Evolutionary conservation across 495 filamentous ascomycete genomes (phyloP).

Genomic region (Podospora anserina): DNA sequence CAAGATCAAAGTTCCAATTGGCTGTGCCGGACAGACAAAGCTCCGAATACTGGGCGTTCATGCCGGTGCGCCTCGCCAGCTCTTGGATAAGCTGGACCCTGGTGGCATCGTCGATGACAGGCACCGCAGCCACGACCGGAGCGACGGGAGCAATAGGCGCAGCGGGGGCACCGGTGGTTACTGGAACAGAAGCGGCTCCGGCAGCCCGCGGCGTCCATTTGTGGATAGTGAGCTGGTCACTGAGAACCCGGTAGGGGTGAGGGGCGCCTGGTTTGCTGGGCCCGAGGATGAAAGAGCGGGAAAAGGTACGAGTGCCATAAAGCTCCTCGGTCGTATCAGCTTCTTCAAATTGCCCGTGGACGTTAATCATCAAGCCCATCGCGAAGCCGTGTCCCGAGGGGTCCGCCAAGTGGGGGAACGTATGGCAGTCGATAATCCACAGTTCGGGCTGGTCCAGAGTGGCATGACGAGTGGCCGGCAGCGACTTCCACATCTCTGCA

Average conservation of each 20-base stretch:
- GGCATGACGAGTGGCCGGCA: slow-evolving; percentile 77
- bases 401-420: slow-evolving; percentile 68
- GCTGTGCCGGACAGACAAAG: slow-evolving; percentile 62
- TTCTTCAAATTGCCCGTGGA: slow-evolving; percentile 84
- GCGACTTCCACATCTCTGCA: slow-evolving; percentile 57
- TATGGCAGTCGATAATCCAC: slow-evolving; percentile 81
- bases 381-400: slow-evolving; percentile 56
- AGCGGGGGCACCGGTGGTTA: slow-evolving; percentile 8
- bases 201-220: slow-evolving; percentile 37
- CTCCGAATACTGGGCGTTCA: slow-evolving; percentile 69
- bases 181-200: not conserved
- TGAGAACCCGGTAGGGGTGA: slow-evolving; percentile 64
- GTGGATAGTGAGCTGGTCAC: slow-evolving; percentile 71
- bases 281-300: slow-evolving; percentile 78
- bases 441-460: slow-evolving; percentile 58
- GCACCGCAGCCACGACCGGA: slow-evolving; percentile 2
- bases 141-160: not conserved
- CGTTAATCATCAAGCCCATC: slow-evolving; percentile 71
- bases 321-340: slow-evolving; percentile 51
- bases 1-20: slow-evolving; percentile 70
- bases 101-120: slow-evolving; percentile 43
- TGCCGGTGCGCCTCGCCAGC: slow-evolving; percentile 63
- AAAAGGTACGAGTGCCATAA: slow-evolving; percentile 67
- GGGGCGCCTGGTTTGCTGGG: slow-evolving; percentile 58
- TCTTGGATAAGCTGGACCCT: slow-evolving; percentile 60